Evolutionary conservation across 2,329 filamentous ascomycete genomes (phyloP).

Genomic region (Aureobasidium musti): DNA sequence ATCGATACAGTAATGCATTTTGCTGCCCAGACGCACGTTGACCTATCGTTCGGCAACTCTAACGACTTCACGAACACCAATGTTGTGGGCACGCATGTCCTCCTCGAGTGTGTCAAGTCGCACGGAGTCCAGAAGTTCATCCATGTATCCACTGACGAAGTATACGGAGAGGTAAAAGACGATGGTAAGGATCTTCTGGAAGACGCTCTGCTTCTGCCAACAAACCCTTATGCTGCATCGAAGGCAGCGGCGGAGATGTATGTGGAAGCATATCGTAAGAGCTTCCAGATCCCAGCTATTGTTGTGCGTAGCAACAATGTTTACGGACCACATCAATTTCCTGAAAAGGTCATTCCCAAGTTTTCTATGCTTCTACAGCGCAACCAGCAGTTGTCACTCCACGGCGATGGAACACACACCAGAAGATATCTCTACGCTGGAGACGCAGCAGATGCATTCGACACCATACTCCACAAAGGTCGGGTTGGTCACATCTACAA

Average conservation of each 20-base stretch:
- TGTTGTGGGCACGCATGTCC: constrained; percentile 79
- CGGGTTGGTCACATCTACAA: constrained; percentile 77
- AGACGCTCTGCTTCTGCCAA: constrained; percentile 72
- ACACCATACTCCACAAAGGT: constrained; percentile 80
- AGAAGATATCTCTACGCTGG: constrained; percentile 76
- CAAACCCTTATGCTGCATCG: constrained; percentile 62
- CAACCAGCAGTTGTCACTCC: constrained; percentile 67
- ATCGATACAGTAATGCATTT: constrained; percentile 84
- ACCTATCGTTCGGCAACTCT: constrained; percentile 79
- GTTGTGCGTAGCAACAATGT: constrained; percentile 84
- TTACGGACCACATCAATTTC: constrained; percentile 65
- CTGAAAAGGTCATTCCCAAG: constrained; percentile 76
- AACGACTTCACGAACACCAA: constrained; percentile 81
- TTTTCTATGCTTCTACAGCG: constrained; percentile 73
- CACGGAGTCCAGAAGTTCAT: constrained; percentile 71
- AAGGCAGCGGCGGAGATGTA: constrained; percentile 44
- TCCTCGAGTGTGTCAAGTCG: constrained; percentile 74
- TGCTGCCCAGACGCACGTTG: constrained; percentile 82
- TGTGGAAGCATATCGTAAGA: constrained; percentile 82
- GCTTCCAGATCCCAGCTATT: constrained; percentile 76
- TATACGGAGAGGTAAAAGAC: constrained; percentile 76
- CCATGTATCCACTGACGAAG: constrained; percentile 82
- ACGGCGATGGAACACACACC: constrained; percentile 74
- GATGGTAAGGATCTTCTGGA: constrained; percentile 72
- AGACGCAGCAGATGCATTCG: constrained; percentile 78